Evolutionary conservation across 352 stramenopile genomes (phyloP).

Genomic region (Pythium rishiriense): DNA sequence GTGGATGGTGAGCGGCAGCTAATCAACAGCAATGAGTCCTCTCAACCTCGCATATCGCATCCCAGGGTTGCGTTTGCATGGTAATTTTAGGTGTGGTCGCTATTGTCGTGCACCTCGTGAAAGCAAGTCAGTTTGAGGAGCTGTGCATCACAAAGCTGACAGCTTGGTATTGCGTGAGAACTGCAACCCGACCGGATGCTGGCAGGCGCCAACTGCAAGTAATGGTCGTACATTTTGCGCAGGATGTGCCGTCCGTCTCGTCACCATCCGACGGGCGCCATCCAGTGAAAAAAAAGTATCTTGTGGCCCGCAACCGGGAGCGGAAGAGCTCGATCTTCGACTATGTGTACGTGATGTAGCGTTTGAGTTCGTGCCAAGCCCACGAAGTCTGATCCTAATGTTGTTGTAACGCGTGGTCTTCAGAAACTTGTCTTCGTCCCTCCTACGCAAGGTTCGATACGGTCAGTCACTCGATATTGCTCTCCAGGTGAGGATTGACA

Average conservation of each 20-base stretch:
- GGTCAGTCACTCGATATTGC: conserved; percentile 50
- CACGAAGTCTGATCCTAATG: background rate
- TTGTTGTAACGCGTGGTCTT: background rate
- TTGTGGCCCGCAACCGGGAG: conserved; percentile 28
- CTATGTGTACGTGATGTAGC: conserved; percentile 55
- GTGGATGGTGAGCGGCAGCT: conserved; percentile 68
- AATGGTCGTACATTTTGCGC: conserved; percentile 28
- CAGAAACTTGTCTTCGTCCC: conserved; percentile 50
- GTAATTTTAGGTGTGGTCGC: conserved; percentile 3
- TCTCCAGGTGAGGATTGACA: conserved; percentile 27
- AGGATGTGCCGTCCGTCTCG: background rate
- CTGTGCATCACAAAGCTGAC: background rate
- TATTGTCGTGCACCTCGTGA: background rate
- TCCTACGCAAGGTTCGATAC: conserved; percentile 62
- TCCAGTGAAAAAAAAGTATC: conserved; percentile 33
- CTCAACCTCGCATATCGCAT: background rate
- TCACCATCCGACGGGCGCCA: conserved; percentile 10
- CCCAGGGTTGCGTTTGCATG: background rate
- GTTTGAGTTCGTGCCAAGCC: background rate
- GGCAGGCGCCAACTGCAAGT: background rate
- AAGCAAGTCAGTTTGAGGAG: background rate
- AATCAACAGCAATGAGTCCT: background rate
- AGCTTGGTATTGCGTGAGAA: background rate
- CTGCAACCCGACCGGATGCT: background rate
- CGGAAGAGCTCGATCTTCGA: conserved; percentile 55